Evolutionary conservation across 805 yeast genomes (phyloP).

Genomic region (Starmerella scarabaei): DNA sequence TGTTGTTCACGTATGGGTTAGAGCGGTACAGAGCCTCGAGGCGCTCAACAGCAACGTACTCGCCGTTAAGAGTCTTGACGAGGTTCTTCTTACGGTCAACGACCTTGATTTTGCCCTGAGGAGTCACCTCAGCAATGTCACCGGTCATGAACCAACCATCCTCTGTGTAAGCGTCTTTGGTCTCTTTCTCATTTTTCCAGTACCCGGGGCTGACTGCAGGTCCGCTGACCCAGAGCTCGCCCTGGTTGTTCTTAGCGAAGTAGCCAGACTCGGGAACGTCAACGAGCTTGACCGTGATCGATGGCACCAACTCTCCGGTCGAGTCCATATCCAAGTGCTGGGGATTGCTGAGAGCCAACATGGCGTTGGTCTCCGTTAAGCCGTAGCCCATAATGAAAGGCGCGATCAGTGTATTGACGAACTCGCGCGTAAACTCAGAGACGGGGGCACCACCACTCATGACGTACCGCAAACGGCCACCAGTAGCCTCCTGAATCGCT

Average conservation of each 20-base stretch:
- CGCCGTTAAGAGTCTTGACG: constrained; percentile 93
- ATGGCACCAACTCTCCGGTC: constrained; percentile 72
- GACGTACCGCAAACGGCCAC: constrained; percentile 63
- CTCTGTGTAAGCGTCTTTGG: constrained; percentile 56
- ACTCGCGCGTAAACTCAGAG: constrained; percentile 66
- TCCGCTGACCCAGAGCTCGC: constrained; percentile 79
- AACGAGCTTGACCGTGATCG: constrained; percentile 74
- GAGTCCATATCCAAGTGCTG: constrained; percentile 55
- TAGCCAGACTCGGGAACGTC: constrained; percentile 90
- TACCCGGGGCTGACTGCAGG: constrained; percentile 61
- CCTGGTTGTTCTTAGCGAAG: constrained; percentile 78
- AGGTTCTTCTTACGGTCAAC: constrained; percentile 93
- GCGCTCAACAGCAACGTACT: constrained; percentile 92
- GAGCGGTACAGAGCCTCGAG: constrained; percentile 85
- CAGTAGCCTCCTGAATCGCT: constrained; percentile 85
- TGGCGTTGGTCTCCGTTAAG: constrained; percentile 90
- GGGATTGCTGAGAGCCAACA: constrained; percentile 58
- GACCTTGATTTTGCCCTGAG: constrained; percentile 62
- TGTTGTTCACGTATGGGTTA: constrained; percentile 56
- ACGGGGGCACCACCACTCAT: constrained; percentile 92
- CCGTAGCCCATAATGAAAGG: constrained; percentile 94
- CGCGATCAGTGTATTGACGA: constrained; percentile 59
- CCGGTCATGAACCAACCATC: constrained; percentile 96
- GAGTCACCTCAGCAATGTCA: constrained; percentile 89
- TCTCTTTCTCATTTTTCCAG: constrained; percentile 72